Evolutionary conservation across 1,139 yeast species (phyloP).

Genomic region (Wickerhamomyces sp.): DNA sequence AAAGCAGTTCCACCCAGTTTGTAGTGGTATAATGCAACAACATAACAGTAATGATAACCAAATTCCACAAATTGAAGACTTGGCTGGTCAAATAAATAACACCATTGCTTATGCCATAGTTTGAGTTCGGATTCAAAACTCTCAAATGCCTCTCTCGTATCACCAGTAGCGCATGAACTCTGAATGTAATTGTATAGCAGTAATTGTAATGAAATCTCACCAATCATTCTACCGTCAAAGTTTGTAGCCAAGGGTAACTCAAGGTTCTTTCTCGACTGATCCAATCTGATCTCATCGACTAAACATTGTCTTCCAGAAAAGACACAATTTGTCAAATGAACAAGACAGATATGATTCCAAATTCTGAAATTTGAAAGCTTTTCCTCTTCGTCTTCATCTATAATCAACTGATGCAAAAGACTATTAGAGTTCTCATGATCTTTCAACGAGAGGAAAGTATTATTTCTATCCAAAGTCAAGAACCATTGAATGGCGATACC

Average conservation of each 20-base stretch:
- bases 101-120: constrained; percentile 70
- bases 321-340: constrained; percentile 64
- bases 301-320: constrained; percentile 72
- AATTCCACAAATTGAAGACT: constrained; percentile 74
- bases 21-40: constrained; percentile 41
- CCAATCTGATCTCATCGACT: constrained; percentile 61
- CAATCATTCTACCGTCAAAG: constrained; percentile 80
- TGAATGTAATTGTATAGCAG: constrained; percentile 61
- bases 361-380: constrained; percentile 36
- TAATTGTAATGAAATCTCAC: constrained; percentile 64
- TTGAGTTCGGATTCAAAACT: constrained; percentile 35
- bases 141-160: constrained; percentile 23
- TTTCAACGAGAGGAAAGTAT: constrained; percentile 8
- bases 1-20: constrained; percentile 16
- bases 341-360: constrained; percentile 70
- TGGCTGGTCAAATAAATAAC: constrained; percentile 64
- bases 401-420: constrained; percentile 1
- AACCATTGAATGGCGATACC: constrained; percentile 23
- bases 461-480: constrained; percentile 19
- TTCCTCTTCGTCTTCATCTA: constrained; percentile 11
- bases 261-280: constrained; percentile 56
- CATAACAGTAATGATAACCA: constrained; percentile 60
- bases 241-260: constrained; percentile 64
- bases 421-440: constrained; percentile 4
- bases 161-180: constrained; percentile 20